These are phyloP conservation scores for Trichosporon sp. DNA, from an alignment of 1,284 basidiomycete genomes.

Conservation along the genomic window DNA sequence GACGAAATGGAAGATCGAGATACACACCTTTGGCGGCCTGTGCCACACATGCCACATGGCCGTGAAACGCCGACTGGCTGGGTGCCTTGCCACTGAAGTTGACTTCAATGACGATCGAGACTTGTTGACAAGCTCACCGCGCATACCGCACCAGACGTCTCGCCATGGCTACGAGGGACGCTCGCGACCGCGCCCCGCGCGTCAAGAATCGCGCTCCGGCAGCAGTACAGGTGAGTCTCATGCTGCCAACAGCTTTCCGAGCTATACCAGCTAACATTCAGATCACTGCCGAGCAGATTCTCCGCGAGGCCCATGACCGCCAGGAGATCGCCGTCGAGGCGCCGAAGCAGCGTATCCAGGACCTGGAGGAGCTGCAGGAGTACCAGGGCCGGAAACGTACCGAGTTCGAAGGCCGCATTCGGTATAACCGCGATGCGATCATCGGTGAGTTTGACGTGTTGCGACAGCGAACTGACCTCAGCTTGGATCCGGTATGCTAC, in stretches of 20 bases:
- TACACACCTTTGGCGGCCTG: neutral
- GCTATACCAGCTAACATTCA: conserved; percentile 47
- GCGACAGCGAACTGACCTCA: conserved; percentile 24
- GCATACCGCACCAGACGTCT: conserved; percentile 11
- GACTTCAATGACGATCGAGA: conserved; percentile 13
- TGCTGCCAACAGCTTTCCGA: neutral
- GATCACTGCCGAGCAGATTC: conserved; percentile 96
- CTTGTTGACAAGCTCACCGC: conserved; percentile 22
- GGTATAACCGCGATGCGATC: conserved; percentile 69
- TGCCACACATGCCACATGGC: conserved; percentile 17
- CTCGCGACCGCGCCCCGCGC: conserved; percentile 60
- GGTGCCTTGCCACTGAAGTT: conserved; percentile 23
- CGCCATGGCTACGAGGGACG: conserved; percentile 50
- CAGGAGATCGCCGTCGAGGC: conserved; percentile 89
- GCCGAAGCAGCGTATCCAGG: conserved; percentile 92
- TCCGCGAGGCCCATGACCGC: conserved; percentile 96
- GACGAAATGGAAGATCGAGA: neutral
- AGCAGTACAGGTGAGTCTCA: conserved; percentile 71
- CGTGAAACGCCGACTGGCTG: conserved; percentile 19
- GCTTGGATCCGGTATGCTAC: conserved; percentile 66
- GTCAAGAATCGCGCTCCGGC: conserved; percentile 95
- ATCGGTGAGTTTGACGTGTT: conserved; percentile 41
- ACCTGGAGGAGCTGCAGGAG: conserved; percentile 95
- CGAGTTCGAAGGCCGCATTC: conserved; percentile 94
- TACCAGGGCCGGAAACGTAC: conserved; percentile 92